A percentile compares a stretch with the other conserved stretches of the same genome.
These are phyloP conservation scores for Lepidium didymum DNA, from an alignment of 345 rosid species.

Conservation along the genomic window DNA sequence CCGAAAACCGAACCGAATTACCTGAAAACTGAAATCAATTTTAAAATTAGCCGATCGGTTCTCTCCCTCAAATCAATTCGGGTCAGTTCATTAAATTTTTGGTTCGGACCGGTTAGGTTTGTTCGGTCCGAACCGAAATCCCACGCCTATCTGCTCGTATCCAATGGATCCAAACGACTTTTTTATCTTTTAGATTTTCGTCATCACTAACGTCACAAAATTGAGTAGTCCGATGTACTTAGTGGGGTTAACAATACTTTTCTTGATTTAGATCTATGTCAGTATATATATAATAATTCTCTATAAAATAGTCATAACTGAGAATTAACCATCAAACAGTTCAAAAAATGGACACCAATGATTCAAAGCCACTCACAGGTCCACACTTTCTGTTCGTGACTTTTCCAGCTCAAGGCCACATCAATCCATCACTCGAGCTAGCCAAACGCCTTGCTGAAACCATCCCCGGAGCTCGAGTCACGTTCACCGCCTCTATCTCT, in stretches of 20 bases:
- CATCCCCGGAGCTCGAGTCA: slow-evolving; percentile 38
- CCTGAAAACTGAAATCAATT: too few relatives aligned
- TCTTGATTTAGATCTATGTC: slow-evolving; percentile 4
- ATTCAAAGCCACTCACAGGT: not conserved
- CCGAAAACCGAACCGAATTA: too few relatives aligned
- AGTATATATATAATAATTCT: not conserved
- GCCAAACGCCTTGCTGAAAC: slow-evolving; percentile 43
- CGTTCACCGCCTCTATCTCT: slow-evolving; percentile 35
- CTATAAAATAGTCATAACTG: not conserved
- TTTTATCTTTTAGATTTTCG: slow-evolving; percentile 3
- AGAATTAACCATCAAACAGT: not conserved
- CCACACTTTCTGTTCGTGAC: slow-evolving; percentile 48
- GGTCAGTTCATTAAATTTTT: too few relatives aligned
- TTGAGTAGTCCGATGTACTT: not conserved
- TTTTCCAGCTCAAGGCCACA: slow-evolving; percentile 56
- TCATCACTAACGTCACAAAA: slow-evolving; percentile 29
- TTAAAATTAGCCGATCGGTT: too few relatives aligned
- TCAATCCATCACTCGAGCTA: slow-evolving; percentile 53
- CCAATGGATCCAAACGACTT: not conserved
- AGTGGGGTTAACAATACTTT: not conserved
- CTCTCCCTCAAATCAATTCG: too few relatives aligned
- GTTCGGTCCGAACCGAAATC: too few relatives aligned
- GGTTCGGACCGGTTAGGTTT: too few relatives aligned
- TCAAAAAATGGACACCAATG: not conserved
- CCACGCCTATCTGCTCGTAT: not conserved